A percentile compares a stretch with the other conserved stretches of the same genome.
phyloP scores from a whole-genome alignment of 2,329 filamentous ascomycete genomes.

The Talaromyces sp. region DNA sequence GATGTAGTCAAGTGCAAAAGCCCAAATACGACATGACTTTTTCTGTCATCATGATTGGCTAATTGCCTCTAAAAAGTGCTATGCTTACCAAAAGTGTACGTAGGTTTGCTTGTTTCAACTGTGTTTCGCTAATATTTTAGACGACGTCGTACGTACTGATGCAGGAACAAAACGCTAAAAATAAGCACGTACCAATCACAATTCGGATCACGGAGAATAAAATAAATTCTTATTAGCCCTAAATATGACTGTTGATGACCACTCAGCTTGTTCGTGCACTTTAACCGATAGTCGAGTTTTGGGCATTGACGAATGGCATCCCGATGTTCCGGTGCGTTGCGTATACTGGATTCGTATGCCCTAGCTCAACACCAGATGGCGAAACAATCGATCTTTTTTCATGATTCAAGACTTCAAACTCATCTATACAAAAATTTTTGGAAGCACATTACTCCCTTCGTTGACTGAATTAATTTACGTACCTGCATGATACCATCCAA shows the following conservation, averaged over 20 bases:
- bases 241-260: background rate
- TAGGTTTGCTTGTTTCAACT: conserved; percentile 5
- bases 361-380: background rate
- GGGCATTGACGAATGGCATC: background rate
- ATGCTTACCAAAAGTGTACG: background rate
- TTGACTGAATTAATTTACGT: background rate
- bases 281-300: background rate
- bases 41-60: background rate
- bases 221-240: background rate
- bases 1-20: background rate
- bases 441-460: background rate
- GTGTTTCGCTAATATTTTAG: conserved; percentile 6
- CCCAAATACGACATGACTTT: background rate
- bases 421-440: background rate
- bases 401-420: background rate
- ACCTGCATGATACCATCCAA: background rate
- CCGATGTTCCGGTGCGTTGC: background rate
- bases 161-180: conserved; percentile 2
- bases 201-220: background rate
- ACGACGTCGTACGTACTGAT: background rate
- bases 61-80: background rate
- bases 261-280: background rate
- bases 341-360: background rate
- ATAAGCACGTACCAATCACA: background rate
- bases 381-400: background rate